Percentiles rank a stretch among this genome's conserved stretches.
Evolutionary conservation across 192 early-diverging fungal genomes (phyloP).

Genomic region (Bifiguratus adelaidae): DNA sequence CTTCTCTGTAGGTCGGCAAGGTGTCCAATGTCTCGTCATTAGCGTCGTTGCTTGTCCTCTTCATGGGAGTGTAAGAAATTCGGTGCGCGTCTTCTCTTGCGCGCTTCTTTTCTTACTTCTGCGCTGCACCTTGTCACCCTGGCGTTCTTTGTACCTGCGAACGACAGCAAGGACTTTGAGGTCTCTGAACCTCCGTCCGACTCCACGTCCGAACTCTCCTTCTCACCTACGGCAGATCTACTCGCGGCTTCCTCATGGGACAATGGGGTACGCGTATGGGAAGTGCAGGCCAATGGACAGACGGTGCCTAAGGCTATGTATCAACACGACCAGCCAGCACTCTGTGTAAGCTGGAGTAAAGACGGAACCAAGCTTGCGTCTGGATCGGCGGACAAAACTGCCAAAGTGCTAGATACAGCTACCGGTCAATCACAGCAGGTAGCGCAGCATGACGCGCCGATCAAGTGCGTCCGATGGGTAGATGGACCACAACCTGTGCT

Average conservation of each 20-base stretch:
- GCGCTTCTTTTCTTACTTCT: no score
- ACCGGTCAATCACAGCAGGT: conserved; percentile 77
- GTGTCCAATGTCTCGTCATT: no score
- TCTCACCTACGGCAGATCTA: conserved; percentile 73
- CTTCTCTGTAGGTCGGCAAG: no score
- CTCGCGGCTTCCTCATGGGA: conserved; percentile 90
- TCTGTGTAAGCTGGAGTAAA: conserved; percentile 83
- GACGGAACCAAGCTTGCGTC: conserved; percentile 86
- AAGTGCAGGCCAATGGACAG: conserved; percentile 67
- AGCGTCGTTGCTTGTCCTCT: no score
- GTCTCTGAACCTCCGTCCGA: conserved; percentile 61
- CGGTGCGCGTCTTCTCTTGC: no score
- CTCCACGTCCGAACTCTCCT: conserved; percentile 67
- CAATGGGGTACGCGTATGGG: conserved; percentile 88
- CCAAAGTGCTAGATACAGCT: conserved; percentile 69
- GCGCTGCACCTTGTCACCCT: no score
- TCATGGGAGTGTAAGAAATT: no score
- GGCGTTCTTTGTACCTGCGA: no score
- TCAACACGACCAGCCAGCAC: conserved; percentile 69
- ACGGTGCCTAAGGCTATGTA: conserved; percentile 72
- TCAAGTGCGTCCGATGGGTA: conserved; percentile 69
- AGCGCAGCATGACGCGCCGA: conserved; percentile 84
- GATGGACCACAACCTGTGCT: conserved; percentile 50
- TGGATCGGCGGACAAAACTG: conserved; percentile 85
- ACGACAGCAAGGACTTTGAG: no score